Conservation (phyloP, 2,329 filamentous ascomycete genomes). For the Keithomyces neogunnii region DNA sequence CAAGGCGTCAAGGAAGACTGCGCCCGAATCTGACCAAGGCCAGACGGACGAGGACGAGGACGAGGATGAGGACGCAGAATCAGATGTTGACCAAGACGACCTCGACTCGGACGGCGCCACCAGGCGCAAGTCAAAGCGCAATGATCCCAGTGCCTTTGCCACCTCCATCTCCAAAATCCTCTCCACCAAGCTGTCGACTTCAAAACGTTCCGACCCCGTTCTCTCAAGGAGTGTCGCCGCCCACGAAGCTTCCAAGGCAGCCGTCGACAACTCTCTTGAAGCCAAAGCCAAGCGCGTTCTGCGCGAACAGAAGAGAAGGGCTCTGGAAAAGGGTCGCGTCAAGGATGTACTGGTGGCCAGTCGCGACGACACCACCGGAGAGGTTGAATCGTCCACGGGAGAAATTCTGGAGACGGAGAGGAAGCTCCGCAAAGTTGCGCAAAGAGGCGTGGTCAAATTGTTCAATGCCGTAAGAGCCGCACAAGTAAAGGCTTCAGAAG, state of each 20-base stretch:
- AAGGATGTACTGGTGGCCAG: constrained; percentile 70
- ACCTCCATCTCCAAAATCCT: constrained; percentile 92
- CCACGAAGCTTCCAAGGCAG: constrained; percentile 60
- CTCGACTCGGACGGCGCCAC: constrained; percentile 13
- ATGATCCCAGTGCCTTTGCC: constrained; percentile 85
- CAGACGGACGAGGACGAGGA: constrained; percentile 25
- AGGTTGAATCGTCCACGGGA: constrained; percentile 36
- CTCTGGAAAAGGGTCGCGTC: constrained; percentile 78
- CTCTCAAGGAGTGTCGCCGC: constrained; percentile 74
- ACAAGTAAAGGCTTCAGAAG: constrained; percentile 79
- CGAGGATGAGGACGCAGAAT: constrained; percentile 25
- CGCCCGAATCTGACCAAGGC: constrained; percentile 13
- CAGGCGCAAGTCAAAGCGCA: constrained; percentile 64
- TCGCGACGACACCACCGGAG: constrained; percentile 40
- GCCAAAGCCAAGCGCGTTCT: constrained; percentile 71
- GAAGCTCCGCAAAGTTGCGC: constrained; percentile 75
- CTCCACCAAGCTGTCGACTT: constrained; percentile 73
- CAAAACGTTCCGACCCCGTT: constrained; percentile 83
- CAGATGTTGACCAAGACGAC: constrained; percentile 24
- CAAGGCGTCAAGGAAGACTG: constrained; percentile 18
- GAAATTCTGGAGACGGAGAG: constrained; percentile 65
- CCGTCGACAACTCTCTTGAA: constrained; percentile 71
- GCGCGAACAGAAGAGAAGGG: constrained; percentile 69
- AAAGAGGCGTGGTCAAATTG: constrained; percentile 88
- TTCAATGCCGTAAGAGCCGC: constrained; percentile 94